Percentiles rank a stretch among this genome's conserved stretches.
These are phyloP conservation scores for Fusarium sp. DNA, from an alignment of 2,329 filamentous ascomycete genomes.

Conservation along the genomic window DNA sequence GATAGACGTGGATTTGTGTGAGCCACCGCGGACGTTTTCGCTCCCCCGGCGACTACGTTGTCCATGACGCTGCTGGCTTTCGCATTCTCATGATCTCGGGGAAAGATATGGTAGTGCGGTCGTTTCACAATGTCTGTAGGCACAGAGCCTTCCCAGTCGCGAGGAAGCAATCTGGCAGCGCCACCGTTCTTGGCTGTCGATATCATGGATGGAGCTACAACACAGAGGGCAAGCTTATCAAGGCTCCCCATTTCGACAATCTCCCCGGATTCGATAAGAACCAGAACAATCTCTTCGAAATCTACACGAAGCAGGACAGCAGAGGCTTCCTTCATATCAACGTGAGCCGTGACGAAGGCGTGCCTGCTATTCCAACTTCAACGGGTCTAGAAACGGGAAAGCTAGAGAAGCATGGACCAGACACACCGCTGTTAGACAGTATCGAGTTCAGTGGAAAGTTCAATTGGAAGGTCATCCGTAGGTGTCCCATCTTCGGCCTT, in stretches of 20 bases:
- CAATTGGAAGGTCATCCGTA: not conserved
- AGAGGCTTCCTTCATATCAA: not conserved
- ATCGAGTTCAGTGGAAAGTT: not conserved
- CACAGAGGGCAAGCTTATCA: not conserved
- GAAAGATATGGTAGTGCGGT: not conserved
- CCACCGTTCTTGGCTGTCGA: not conserved
- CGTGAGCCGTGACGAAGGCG: not conserved
- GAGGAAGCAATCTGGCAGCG: not conserved
- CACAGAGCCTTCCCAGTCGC: not conserved
- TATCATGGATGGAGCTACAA: constrained; percentile 11
- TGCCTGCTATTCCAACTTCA: fast-evolving
- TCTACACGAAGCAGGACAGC: not conserved
- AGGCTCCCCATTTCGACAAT: not conserved
- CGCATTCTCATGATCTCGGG: not conserved
- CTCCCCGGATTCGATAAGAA: not conserved
- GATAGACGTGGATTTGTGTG: not conserved
- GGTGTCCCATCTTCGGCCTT: fast-evolving
- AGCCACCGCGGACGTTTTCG: not conserved
- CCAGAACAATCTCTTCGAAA: not conserved
- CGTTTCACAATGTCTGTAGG: constrained; percentile 1
- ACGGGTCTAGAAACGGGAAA: fast-evolving
- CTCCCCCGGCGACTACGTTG: not conserved
- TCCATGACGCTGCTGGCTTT: not conserved
- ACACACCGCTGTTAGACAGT: not conserved
- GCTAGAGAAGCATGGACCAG: not conserved